Percentiles rank a stretch among this genome's conserved stretches.
Conservation (phyloP, 2,329 filamentous ascomycete species). For the Scytalidium sp. region DNA sequence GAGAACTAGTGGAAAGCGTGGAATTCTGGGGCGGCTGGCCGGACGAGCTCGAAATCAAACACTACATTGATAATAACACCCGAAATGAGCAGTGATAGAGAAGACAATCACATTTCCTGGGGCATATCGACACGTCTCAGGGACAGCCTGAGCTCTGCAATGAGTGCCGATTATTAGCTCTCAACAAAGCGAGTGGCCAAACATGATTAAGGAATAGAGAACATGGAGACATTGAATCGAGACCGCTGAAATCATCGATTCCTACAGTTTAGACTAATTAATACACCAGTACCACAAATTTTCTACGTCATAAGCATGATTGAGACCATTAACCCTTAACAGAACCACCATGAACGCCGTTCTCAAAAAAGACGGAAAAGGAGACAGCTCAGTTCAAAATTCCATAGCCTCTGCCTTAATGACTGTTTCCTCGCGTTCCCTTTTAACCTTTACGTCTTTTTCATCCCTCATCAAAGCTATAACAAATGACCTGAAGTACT, state of each 20-base stretch:
- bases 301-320: neutral
- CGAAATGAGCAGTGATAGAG: neutral
- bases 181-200: too few species aligned
- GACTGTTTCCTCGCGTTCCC: constrained; percentile 41
- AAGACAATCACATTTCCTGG: neutral
- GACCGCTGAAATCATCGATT: too few species aligned
- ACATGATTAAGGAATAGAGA: too few species aligned
- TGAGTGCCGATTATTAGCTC: too few species aligned
- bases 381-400: constrained; percentile 46
- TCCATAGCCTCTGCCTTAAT: constrained; percentile 55
- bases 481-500: constrained; percentile 84
- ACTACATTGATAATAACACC: constrained; percentile 2
- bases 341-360: neutral
- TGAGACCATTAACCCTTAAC: neutral
- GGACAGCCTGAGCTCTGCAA: too few species aligned
- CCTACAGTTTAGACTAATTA: too few species aligned
- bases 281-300: too few species aligned
- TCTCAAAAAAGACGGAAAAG: neutral
- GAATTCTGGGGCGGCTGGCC: constrained; percentile 26
- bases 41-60: constrained; percentile 11
- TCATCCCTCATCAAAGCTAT: constrained; percentile 75
- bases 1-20: constrained; percentile 17
- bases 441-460: constrained; percentile 47
- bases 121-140: too few species aligned
- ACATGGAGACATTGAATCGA: too few species aligned